phyloP scores from a whole-genome alignment of 345 rosid species.

The Chamaenerion angustifolium region DNA sequence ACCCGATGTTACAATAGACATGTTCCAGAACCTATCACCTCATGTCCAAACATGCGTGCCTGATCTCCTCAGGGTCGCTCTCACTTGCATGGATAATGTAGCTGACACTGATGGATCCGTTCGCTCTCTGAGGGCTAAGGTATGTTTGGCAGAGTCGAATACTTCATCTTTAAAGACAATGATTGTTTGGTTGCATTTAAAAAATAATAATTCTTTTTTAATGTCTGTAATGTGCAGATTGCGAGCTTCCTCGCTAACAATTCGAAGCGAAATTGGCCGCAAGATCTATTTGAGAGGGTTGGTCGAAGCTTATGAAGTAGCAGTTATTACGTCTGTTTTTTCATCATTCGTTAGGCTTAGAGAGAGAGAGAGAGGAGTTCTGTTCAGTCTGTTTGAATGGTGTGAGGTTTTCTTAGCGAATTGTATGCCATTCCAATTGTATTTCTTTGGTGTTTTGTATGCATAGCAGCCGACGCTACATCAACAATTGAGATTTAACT shows the following conservation, averaged over 20 bases:
- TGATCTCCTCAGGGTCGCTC: constrained; percentile 65
- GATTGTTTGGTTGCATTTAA: too few species aligned
- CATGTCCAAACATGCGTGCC: constrained; percentile 86
- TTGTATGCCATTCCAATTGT: too few species aligned
- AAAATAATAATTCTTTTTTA: too few species aligned
- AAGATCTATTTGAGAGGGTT: constrained; percentile 69
- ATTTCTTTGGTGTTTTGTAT: too few species aligned
- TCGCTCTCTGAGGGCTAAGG: constrained; percentile 91
- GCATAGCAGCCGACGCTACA: too few species aligned
- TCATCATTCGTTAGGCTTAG: background rate
- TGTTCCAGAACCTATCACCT: constrained; percentile 62
- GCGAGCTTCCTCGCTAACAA: constrained; percentile 80
- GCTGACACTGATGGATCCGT: constrained; percentile 82
- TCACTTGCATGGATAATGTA: constrained; percentile 76
- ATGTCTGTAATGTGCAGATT: constrained; percentile 34
- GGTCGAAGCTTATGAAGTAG: constrained; percentile 55
- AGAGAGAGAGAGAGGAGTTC: too few species aligned
- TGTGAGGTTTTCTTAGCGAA: too few species aligned
- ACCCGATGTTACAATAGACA: constrained; percentile 35
- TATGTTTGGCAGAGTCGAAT: constrained; percentile 6
- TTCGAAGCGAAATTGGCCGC: constrained; percentile 77
- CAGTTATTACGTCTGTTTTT: background rate
- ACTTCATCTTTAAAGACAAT: too few species aligned
- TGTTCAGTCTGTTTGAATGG: too few species aligned
- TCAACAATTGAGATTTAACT: too few species aligned